A percentile compares a stretch with the other conserved stretches of the same genome.
Conservation (phyloP, 2,329 filamentous ascomycete genomes). For the Sclerotinia minor region DNA sequence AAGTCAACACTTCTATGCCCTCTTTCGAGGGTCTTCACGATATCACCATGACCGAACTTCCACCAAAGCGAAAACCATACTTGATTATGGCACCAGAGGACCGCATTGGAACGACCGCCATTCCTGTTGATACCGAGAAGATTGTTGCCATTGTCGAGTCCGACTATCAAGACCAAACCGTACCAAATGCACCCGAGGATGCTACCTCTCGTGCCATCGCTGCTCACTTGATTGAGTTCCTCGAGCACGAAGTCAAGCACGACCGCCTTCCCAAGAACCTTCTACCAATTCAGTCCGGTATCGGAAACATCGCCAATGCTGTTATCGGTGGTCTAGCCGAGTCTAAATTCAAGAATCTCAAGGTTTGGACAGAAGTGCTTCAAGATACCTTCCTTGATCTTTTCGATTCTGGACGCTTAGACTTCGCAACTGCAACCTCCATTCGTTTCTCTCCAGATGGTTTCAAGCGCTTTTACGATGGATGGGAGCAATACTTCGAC, state of each 20-base stretch:
- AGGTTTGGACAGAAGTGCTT: conserved; percentile 81
- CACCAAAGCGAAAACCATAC: conserved; percentile 79
- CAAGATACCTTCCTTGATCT: conserved; percentile 93
- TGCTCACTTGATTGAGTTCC: conserved; percentile 75
- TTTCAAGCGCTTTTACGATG: conserved; percentile 86
- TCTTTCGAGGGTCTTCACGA: conserved; percentile 88
- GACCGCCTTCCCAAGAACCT: conserved; percentile 76
- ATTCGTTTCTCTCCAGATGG: conserved; percentile 89
- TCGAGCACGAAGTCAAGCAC: conserved; percentile 80
- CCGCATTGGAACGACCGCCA: conserved; percentile 78
- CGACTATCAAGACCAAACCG: conserved; percentile 76
- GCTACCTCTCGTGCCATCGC: conserved; percentile 72
- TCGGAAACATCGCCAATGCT: conserved; percentile 91
- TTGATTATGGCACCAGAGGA: conserved; percentile 83
- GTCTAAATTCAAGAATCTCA: conserved; percentile 82
- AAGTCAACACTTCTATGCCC: conserved; percentile 84
- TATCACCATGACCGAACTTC: conserved; percentile 84
- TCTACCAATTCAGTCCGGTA: conserved; percentile 81
- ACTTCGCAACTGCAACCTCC: conserved; percentile 87
- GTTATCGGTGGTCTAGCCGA: conserved; percentile 80
- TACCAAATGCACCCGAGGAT: conserved; percentile 75
- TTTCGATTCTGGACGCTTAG: conserved; percentile 82
- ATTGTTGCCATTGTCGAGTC: conserved; percentile 83
- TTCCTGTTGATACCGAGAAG: conserved; percentile 81
- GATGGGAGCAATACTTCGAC: conserved; percentile 76